Percentiles rank a stretch among this genome's conserved stretches.
Conservation (phyloP, 2,329 filamentous ascomycete genomes). For the Colletotrichum coccodes region DNA sequence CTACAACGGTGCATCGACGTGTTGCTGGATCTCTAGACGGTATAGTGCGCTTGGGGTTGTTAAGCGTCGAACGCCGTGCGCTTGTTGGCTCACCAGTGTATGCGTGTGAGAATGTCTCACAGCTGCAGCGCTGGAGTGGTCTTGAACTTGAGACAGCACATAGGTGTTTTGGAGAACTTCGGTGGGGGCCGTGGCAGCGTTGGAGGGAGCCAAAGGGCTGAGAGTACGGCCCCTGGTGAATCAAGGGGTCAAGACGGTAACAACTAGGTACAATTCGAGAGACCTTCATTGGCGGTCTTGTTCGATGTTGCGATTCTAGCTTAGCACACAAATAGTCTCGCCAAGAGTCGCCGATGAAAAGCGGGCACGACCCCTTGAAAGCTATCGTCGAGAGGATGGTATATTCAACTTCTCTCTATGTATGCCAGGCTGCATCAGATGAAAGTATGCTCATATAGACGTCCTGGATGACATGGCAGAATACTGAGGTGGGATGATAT, state of each 20-base stretch:
- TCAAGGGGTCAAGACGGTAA: not conserved
- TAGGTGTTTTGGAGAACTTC: not conserved
- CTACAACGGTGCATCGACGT: slow-evolving; percentile 32
- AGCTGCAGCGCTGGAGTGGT: slow-evolving; percentile 4
- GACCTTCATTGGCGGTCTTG: not conserved
- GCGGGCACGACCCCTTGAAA: not conserved
- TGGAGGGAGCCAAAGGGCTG: not conserved
- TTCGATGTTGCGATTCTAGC: slow-evolving; percentile 11
- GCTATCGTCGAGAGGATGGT: not conserved
- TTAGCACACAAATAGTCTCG: slow-evolving; percentile 10
- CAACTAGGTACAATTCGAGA: no score
- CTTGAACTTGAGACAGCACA: not conserved
- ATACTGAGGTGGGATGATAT: no score
- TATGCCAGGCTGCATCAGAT: no score
- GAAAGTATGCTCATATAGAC: no score
- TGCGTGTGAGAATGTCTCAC: slow-evolving; percentile 26
- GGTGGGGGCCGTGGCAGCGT: not conserved
- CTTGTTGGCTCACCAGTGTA: slow-evolving; percentile 34
- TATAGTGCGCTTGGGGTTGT: slow-evolving; percentile 34
- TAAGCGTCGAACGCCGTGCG: slow-evolving; percentile 28
- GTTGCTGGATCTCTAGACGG: slow-evolving; percentile 26
- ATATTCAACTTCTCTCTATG: no score
- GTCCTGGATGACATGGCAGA: no score
- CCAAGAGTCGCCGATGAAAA: slow-evolving; percentile 19
- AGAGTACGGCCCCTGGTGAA: not conserved